Percentiles rank a stretch among this genome's conserved stretches.
Evolutionary conservation across 2,329 filamentous ascomycete genomes (phyloP).

Genomic region (Fusarium ambrosium): DNA sequence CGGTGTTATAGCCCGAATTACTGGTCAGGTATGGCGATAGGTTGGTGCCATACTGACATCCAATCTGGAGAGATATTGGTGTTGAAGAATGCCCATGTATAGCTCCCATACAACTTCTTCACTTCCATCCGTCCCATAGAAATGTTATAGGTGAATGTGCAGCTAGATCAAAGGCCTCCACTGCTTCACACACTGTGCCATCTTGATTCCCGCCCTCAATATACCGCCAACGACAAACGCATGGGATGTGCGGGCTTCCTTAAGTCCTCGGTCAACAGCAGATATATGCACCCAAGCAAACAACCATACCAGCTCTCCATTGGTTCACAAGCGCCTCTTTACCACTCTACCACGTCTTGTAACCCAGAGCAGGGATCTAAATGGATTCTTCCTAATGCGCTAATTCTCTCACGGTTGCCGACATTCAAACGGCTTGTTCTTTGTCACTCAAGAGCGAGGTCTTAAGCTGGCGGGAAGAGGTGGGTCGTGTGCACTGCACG

Average conservation of each 20-base stretch:
- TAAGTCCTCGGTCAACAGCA: conserved; percentile 8
- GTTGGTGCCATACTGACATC: not conserved
- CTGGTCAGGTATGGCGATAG: not conserved
- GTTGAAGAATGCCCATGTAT: not conserved
- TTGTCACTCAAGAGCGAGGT: not conserved
- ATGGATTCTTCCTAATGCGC: not conserved
- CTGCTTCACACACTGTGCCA: not conserved
- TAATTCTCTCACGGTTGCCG: not conserved
- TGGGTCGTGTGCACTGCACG: not conserved
- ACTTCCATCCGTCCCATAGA: not conserved
- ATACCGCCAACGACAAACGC: not conserved
- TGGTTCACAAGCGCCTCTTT: conserved; percentile 3
- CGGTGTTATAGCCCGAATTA: not conserved
- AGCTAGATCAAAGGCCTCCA: not conserved
- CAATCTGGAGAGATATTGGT: not conserved
- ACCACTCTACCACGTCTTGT: not conserved
- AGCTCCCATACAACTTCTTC: not conserved
- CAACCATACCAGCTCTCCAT: not conserved
- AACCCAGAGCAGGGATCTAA: not conserved
- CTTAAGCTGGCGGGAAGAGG: not conserved
- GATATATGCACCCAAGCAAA: not conserved
- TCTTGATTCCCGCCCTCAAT: not conserved
- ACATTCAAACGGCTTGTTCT: not conserved
- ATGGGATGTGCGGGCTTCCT: not conserved
- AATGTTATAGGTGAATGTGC: not conserved